Evolutionary conservation across 495 filamentous ascomycete genomes (phyloP).

Genomic region (Xylaria intraflava): DNA sequence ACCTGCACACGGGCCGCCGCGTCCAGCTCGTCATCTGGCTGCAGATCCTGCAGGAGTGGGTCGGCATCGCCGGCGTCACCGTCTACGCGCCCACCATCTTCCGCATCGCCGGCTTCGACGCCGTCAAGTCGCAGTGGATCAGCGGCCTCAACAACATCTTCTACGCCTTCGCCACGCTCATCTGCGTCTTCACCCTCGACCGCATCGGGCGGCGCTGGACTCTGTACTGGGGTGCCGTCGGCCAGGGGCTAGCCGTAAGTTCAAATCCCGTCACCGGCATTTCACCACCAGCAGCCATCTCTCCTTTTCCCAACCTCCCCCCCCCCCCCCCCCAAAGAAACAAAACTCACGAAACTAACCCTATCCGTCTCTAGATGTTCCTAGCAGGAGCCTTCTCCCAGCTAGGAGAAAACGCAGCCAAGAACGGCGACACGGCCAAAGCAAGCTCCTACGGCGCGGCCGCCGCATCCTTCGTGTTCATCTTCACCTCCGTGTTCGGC

Average conservation of each 20-base stretch:
- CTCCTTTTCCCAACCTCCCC: too few relatives aligned
- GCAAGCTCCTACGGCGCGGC: slow-evolving; percentile 54
- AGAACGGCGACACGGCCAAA: slow-evolving; percentile 22
- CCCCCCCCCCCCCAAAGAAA: too few relatives aligned
- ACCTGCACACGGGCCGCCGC: slow-evolving; percentile 57
- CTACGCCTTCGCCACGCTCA: slow-evolving; percentile 49
- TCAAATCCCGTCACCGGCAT: slow-evolving; percentile 43
- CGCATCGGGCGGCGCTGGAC: slow-evolving; percentile 64
- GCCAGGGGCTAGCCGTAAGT: slow-evolving; percentile 48
- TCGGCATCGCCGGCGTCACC: slow-evolving; percentile 65
- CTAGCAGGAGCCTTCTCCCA: slow-evolving; percentile 43
- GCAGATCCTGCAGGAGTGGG: slow-evolving; percentile 69
- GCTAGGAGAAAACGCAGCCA: slow-evolving; percentile 31
- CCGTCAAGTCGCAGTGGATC: slow-evolving; percentile 59
- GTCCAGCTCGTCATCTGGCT: slow-evolving; percentile 67
- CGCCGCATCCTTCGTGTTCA: slow-evolving; percentile 61
- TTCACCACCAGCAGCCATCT: background rate
- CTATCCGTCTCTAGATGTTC: slow-evolving; percentile 22
- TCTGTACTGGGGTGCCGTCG: slow-evolving; percentile 59
- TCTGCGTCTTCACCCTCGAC: slow-evolving; percentile 64
- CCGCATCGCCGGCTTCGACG: slow-evolving; percentile 55
- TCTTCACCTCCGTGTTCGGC: slow-evolving; percentile 63
- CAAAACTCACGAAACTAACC: too few relatives aligned
- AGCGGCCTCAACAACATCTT: slow-evolving; percentile 63
- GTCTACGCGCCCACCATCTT: slow-evolving; percentile 63